Base-by-base conservation (phyloP, 2,329 filamentous ascomycete species). In the Pseudogymnoascus sp. region DNA sequence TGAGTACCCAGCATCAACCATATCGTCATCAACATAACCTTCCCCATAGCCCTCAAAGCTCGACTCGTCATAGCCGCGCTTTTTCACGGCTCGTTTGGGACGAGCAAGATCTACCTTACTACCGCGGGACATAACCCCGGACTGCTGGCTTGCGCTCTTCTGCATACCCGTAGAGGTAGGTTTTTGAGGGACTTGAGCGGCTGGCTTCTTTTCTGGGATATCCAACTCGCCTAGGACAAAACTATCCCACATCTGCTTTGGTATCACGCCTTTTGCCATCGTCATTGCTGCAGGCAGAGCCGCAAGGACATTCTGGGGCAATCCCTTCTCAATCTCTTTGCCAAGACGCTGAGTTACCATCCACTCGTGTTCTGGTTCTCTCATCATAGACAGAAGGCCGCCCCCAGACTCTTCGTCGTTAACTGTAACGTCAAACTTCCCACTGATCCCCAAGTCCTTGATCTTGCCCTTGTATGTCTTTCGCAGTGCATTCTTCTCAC, bases 41-140 rank as follows among this genome's bases (percentile, higher is more conserved):
- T 90, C 86, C 45, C 82, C 81, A 67, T 91, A 91, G 39, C 88
- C 88, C 67, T 88, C 84, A 68, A 82, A 92, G 67, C 85, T 89
- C 66, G 79, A 81, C 64, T 92, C 88, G 37, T 85, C 84, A 69
- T 91, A 92, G 63, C 84, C 82, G 55, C 89, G 81, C 77, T 91
- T 91, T 75, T 88, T 89, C 63, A 82, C 79, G 60, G 78, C 76
- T 55, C 88, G 80, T 66, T 85, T 84, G 33, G 86, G 83, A 59
- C 88, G 78, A 37, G 75, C 71, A 9, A 63, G 55, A 8, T 71
- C 70, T 55, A 60, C 58, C 33, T 66, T 67, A 12, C 59, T 48
- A 37, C 7, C 62, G 2, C 58, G 30, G 21, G 41, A 48, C 26
- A 30, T 30, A 18, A 9, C 45, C 15, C 45, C 45, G 30, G 55